Base-by-base conservation (phyloP, 768 basidiomycete species). In the Hypsizygus marmoreus region DNA sequence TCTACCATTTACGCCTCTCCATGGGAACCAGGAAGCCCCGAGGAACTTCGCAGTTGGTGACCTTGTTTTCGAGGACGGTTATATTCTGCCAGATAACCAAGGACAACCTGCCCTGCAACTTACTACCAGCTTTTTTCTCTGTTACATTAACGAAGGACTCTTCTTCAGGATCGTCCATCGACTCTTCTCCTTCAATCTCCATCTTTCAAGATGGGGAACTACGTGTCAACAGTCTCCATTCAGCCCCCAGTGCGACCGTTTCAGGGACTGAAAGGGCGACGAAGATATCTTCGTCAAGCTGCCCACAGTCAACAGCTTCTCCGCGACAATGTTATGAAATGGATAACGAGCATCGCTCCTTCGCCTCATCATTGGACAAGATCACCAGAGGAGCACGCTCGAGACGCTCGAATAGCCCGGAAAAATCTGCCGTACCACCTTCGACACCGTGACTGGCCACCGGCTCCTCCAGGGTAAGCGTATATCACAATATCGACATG, bases 401-500 rank as follows among this genome's bases (percentile, higher is more conserved):
- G 11, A 7, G 45, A 47, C 20, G 31, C 28, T n/a, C 28, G 28
- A 32, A 31, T 12, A n/a, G 42, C 43, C 9, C 31, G 25, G 14
- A 40, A 43, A 11, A 30, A 24, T 0, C 12, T 50, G 2, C 29
- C 30, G 2, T 28, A 38, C 24, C 24, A 22, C 11, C 41, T 32
- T 44, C 45, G 32, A 30, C 8, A 32, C 23, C 26, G 35, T 20
- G 44, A 23, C 31, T 35, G 37, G 22, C 43, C 49, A 25, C 33
- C 31, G 12, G 43, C 51, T 4, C 54, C 56, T 10, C 46, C 49
- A 8, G 51, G 56, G 54, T 58, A 36, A 38, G 45, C n/a, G 22
- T 16, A 23, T 24, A 22, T 44, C 3, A 17, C 16, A n/a, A 26
- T 11, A 39, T 30, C 32, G 29, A 17, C 17, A 19, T 36, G 17